Base-by-base conservation (phyloP, 257 asterid species). In the Mentha longifolia region DNA sequence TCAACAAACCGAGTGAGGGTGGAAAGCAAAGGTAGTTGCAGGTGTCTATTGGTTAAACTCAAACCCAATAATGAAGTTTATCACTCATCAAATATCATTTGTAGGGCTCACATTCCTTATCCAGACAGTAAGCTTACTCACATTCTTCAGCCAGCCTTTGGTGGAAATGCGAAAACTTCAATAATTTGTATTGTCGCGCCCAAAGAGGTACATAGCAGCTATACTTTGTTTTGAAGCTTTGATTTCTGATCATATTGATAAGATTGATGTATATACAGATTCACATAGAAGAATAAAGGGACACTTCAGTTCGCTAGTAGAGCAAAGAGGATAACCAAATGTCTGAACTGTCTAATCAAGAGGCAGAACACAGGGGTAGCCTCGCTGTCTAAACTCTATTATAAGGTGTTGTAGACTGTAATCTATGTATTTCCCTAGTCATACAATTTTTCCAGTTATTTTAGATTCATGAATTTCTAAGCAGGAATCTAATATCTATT, bases 231-330 rank as follows among this genome's bases (percentile, higher is more conserved):
- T 60, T 64, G 41, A 47, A 56, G 51, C 59, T 70, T 69, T 13
- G 31, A 46, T 52, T 64, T n/a, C 39, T 51, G 16, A 50, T 30
- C 68, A 61, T 54, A 19, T 75, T 45, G 42, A 70, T 60, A 60
- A 39, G 17, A 42, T 60, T 51, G 35, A 46, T 72, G 65, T 66
- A 37, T 70, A 46, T 75, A 55, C 74, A 92, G 99, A 84, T 79
- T 77, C 99, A 95, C 68, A 67, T 88, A 64, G 99, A 95, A 74
- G 99, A 95, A 80, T 78, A 95, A 84, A 80, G 99, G 99, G 78
- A 95, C 97, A 51, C 99, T 95, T 74, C 98, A 85, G 67, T 95
- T 95, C 82, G 99, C 99, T n/a, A n/a, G n/a, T n/a, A n/a, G n/a
- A n/a, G n/a, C n/a, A n/a, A n/a, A n/a, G n/a, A n/a, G n/a, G n/a